phyloP scores from a whole-genome alignment of 495 filamentous ascomycete species.

The Physcia stellaris region DNA sequence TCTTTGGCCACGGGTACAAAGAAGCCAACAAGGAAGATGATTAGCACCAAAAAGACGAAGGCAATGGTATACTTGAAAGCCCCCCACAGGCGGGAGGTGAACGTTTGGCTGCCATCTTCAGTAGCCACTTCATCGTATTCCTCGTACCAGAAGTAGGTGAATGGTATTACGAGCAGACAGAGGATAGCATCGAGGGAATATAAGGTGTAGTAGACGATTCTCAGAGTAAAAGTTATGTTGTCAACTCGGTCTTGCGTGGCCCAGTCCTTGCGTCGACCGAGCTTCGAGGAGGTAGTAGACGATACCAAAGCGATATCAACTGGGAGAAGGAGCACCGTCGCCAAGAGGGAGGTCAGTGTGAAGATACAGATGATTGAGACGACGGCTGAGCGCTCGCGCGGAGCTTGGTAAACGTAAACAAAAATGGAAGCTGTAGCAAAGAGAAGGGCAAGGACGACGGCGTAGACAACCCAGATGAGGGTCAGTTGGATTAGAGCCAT shows the following conservation, averaged over 20 bases:
- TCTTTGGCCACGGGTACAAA: slow-evolving; percentile 67
- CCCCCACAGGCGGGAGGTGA: slow-evolving; percentile 56
- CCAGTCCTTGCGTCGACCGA: slow-evolving; percentile 87
- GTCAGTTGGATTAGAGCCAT: slow-evolving; percentile 70
- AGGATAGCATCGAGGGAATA: slow-evolving; percentile 88
- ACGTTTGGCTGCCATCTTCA: slow-evolving; percentile 60
- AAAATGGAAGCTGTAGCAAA: slow-evolving; percentile 64
- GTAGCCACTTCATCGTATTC: slow-evolving; percentile 81
- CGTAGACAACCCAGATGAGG: slow-evolving; percentile 88
- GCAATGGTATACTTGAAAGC: slow-evolving; percentile 82
- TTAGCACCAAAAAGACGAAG: slow-evolving; percentile 65
- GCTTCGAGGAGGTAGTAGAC: slow-evolving; percentile 60
- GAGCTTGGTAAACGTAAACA: slow-evolving; percentile 75
- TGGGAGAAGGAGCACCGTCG: slow-evolving; percentile 81
- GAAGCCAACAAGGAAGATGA: slow-evolving; percentile 84
- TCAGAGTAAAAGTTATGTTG: slow-evolving; percentile 61
- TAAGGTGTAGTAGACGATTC: slow-evolving; percentile 80
- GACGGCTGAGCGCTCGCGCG: slow-evolving; percentile 65
- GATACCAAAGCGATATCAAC: slow-evolving; percentile 93
- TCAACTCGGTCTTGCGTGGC: slow-evolving; percentile 67
- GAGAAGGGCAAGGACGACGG: slow-evolving; percentile 57
- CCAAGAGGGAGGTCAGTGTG: slow-evolving; percentile 73
- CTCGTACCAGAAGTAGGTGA: slow-evolving; percentile 97
- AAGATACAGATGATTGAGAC: slow-evolving; percentile 76
- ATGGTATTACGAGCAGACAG: slow-evolving; percentile 81